Conservation (phyloP, 192 early-diverging fungal species). For the Piromyces finnis region DNA sequence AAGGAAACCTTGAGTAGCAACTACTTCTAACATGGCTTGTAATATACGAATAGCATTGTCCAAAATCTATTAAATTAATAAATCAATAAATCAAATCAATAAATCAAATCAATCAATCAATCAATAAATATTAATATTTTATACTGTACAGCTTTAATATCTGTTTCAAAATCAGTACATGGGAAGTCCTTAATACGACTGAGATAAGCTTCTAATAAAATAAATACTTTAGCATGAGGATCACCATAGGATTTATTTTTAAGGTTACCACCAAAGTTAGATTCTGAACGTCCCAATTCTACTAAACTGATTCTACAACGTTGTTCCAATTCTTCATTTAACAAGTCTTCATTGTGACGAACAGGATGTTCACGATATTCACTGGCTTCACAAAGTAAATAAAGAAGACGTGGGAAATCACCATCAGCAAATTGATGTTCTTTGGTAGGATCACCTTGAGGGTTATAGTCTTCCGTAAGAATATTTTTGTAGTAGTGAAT, state of each 20-base stretch:
- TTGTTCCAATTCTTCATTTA: slow-evolving; percentile 64
- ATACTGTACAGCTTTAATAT: slow-evolving; percentile 16
- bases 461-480: slow-evolving; percentile 23
- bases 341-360: slow-evolving; percentile 83
- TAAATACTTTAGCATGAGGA: slow-evolving; percentile 78
- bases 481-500: slow-evolving; percentile 45
- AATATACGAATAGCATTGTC: slow-evolving; percentile 82
- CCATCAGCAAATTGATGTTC: slow-evolving; percentile 10
- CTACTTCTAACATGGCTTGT: slow-evolving; percentile 83
- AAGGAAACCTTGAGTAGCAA: slow-evolving; percentile 47
- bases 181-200: slow-evolving; percentile 53
- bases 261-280: slow-evolving; percentile 9
- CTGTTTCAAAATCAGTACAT: slow-evolving; percentile 77
- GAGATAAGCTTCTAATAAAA: slow-evolving; percentile 80
- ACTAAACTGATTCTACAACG: slow-evolving; percentile 44
- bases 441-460: slow-evolving; percentile 4
- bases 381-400: slow-evolving; percentile 57
- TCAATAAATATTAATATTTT: slow-evolving; percentile 18
- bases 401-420: slow-evolving; percentile 43
- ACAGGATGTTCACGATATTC: slow-evolving; percentile 89
- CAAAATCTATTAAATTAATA: slow-evolving; percentile 47
- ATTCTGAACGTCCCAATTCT: neutral
- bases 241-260: slow-evolving; percentile 44
- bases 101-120: neutral
- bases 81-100: neutral